A percentile compares a stretch with the other conserved stretches of the same genome.
These are phyloP conservation scores for Borovskyia barvae DNA, from an alignment of 208 protist genomes.

Conservation along the genomic window DNA sequence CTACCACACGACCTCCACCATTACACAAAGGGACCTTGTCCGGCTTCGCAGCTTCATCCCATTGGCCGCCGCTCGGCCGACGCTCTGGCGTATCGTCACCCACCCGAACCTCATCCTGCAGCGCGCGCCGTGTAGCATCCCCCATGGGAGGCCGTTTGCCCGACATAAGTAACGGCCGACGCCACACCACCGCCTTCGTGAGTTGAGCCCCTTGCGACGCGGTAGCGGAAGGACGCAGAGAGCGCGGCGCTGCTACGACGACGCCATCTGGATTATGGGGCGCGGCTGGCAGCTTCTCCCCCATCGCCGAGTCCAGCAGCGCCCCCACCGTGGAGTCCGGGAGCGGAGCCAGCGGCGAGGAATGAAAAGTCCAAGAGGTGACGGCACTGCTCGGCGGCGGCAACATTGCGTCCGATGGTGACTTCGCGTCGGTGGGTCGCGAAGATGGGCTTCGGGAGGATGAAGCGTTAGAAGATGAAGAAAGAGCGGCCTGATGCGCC, in stretches of 20 bases:
- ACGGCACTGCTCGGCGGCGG: constrained; percentile 13
- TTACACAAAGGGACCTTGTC: too few relatives aligned
- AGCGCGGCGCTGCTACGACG: background rate
- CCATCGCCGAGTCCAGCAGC: too few relatives aligned
- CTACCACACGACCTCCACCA: too few relatives aligned
- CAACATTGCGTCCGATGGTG: background rate
- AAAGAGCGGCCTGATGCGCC: background rate
- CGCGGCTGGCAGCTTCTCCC: background rate
- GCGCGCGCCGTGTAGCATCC: background rate
- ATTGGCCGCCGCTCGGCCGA: too few relatives aligned
- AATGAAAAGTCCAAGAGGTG: constrained; percentile 48
- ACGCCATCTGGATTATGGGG: too few relatives aligned
- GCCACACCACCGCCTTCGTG: constrained; percentile 25
- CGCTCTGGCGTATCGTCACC: too few relatives aligned
- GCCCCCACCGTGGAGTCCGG: background rate
- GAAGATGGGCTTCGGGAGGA: background rate
- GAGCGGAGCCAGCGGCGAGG: background rate
- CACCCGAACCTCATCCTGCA: constrained; percentile 10
- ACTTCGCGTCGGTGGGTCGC: background rate
- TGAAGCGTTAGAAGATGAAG: background rate
- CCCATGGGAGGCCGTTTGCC: background rate
- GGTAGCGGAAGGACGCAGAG: background rate
- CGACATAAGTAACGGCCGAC: background rate
- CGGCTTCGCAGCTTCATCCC: too few relatives aligned
- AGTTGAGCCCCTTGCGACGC: background rate